Percentiles rank a stretch among this genome's conserved stretches.
These are phyloP conservation scores for Hypomyces perniciosus DNA, from an alignment of 2,329 filamentous ascomycete genomes.

Conservation along the genomic window DNA sequence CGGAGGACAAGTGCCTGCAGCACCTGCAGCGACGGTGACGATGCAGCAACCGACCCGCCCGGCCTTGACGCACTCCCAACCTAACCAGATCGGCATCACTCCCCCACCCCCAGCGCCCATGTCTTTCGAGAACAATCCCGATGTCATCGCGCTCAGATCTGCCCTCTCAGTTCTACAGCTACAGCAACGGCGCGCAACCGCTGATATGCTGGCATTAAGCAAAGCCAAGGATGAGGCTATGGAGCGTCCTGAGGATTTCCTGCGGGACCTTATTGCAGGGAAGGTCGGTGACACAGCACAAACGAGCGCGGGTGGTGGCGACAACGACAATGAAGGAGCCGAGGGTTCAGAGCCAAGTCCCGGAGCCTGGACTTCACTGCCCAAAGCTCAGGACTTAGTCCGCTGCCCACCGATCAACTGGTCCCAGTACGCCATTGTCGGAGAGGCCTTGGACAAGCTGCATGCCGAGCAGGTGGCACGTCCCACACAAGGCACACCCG, in stretches of 20 bases:
- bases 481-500: slow-evolving; percentile 53
- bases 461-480: slow-evolving; percentile 71
- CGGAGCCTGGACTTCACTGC: slow-evolving; percentile 57
- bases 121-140: slow-evolving; percentile 63
- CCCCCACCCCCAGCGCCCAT: slow-evolving; percentile 48
- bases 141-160: slow-evolving; percentile 79
- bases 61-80: slow-evolving; percentile 41
- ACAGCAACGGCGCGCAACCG: slow-evolving; percentile 70
- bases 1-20: background rate
- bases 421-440: slow-evolving; percentile 88
- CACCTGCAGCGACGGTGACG: background rate
- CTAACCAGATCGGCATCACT: slow-evolving; percentile 34
- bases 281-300: slow-evolving; percentile 35
- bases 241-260: slow-evolving; percentile 65
- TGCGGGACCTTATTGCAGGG: slow-evolving; percentile 59
- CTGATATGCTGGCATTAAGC: slow-evolving; percentile 67
- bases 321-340: slow-evolving; percentile 22
- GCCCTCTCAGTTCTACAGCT: slow-evolving; percentile 83
- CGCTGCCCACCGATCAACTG: slow-evolving; percentile 89
- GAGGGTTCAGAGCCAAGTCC: slow-evolving; percentile 19
- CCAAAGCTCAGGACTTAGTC: slow-evolving; percentile 73
- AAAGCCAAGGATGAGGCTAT: slow-evolving; percentile 65
- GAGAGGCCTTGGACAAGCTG: slow-evolving; percentile 69
- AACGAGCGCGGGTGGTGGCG: slow-evolving; percentile 22
- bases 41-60: slow-evolving; percentile 25